Percentiles rank a stretch among this genome's conserved stretches.
These are phyloP conservation scores for Naumovozyma dairenensis DNA, from an alignment of 805 yeast species.

Conservation along the genomic window DNA sequence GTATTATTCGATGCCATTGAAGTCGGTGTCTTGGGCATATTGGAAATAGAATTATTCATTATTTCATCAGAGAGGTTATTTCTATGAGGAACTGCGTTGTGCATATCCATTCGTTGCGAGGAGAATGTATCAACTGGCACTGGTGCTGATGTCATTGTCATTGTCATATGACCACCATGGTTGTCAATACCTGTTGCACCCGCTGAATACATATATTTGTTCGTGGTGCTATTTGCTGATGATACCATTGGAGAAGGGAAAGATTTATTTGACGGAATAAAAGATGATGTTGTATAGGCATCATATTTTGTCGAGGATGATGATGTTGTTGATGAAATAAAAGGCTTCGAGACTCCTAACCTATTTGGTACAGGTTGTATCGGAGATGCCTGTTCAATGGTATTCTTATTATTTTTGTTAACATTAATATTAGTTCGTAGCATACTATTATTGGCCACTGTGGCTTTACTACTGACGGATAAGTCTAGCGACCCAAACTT, in stretches of 20 bases:
- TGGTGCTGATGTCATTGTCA: conserved; percentile 1
- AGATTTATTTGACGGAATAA: conserved; percentile 14
- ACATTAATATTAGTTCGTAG: no score
- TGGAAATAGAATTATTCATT: neutral
- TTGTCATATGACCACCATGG: neutral
- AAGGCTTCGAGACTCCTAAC: neutral
- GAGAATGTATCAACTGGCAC: neutral
- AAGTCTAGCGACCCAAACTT: no score
- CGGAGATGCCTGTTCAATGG: conserved; percentile 1
- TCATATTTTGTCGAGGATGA: conserved; percentile 11
- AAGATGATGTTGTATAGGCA: conserved; percentile 18
- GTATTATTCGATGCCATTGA: conserved; percentile 2
- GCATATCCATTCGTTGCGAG: no score
- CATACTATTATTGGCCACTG: no score
- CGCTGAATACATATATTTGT: neutral
- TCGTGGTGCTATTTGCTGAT: conserved; percentile 1
- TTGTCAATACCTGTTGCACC: neutral
- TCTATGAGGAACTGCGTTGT: no score
- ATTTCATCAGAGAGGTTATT: no score
- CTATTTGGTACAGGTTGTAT: conserved; percentile 6
- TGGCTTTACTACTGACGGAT: no score
- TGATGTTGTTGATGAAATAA: conserved; percentile 1
- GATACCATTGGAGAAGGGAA: conserved; percentile 1
- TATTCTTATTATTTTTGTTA: no score
- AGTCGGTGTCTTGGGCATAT: conserved; percentile 14